A percentile compares a stretch with the other conserved stretches of the same genome.
Evolutionary conservation across 441 rosid genomes (phyloP).

Genomic region (Rhodomyrtus psidioides): DNA sequence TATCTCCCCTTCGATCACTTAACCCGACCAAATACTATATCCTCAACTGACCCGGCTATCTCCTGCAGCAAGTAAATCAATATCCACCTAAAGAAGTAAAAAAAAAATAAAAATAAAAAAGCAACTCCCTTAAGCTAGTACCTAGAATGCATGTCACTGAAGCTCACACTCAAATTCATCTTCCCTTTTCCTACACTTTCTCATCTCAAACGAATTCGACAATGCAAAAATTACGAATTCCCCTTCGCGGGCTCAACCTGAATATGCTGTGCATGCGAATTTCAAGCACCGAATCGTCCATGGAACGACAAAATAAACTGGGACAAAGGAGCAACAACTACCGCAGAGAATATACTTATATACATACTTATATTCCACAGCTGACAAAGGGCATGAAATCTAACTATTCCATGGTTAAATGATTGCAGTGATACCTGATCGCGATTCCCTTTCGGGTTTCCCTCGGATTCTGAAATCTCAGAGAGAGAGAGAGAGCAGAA

Average conservation of each 20-base stretch:
- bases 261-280: background rate
- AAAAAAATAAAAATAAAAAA: background rate
- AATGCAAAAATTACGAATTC: background rate
- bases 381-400: background rate
- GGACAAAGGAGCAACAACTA: background rate
- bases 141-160: background rate
- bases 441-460: background rate
- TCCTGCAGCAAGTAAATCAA: background rate
- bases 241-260: background rate
- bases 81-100: background rate
- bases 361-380: background rate
- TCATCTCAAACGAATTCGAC: background rate
- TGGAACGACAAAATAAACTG: background rate
- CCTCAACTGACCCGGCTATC: slow-evolving; percentile 13
- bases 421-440: background rate
- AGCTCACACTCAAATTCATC: background rate
- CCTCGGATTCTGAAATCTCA: background rate
- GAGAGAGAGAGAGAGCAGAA: background rate
- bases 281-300: background rate
- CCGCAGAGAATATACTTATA: background rate
- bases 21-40: slow-evolving; percentile 10
- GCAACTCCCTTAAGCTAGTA: background rate
- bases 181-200: background rate
- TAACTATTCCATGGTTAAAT: background rate
- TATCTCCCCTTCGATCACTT: background rate